A percentile compares a stretch with the other conserved stretches of the same genome.
Conservation (phyloP, 768 basidiomycete species). For the Amanita pallidorosea region DNA sequence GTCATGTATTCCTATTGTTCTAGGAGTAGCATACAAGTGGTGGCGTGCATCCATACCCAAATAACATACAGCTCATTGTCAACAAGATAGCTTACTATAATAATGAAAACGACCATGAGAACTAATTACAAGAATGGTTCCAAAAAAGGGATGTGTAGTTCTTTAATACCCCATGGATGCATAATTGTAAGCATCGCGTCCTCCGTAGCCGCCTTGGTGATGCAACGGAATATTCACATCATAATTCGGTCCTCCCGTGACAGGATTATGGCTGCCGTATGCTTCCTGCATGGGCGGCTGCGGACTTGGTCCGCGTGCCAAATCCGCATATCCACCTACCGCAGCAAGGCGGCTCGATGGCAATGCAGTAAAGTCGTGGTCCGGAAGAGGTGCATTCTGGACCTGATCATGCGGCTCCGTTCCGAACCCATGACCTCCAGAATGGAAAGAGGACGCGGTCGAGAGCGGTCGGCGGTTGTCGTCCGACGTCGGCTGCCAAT, state of each 20-base stretch:
- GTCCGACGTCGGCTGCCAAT: conserved; percentile 66
- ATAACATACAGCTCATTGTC: not conserved
- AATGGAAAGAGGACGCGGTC: conserved; percentile 62
- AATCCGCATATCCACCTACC: conserved; percentile 75
- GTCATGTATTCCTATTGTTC: not conserved
- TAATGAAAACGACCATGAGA: not conserved
- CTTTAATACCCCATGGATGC: not conserved
- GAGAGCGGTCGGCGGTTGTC: conserved; percentile 46
- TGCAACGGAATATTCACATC: conserved; percentile 53
- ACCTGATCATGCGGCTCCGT: conserved; percentile 15
- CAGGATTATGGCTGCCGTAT: conserved; percentile 32
- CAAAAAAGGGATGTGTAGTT: too few relatives aligned
- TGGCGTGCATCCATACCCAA: not conserved
- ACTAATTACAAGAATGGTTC: not conserved
- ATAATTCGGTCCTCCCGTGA: conserved; percentile 33
- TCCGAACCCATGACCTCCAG: conserved; percentile 29
- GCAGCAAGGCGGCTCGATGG: conserved; percentile 40
- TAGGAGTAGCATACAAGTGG: conserved; percentile 1
- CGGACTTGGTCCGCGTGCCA: conserved; percentile 65
- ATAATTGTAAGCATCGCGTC: conserved; percentile 12
- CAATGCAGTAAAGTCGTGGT: conserved; percentile 73
- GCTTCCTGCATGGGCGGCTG: conserved; percentile 52
- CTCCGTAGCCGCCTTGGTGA: conserved; percentile 38
- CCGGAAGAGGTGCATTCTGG: conserved; percentile 33
- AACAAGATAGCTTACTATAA: not conserved